Conservation (phyloP, 176 grass and related monocot genomes). For the Cocos nucifera region DNA sequence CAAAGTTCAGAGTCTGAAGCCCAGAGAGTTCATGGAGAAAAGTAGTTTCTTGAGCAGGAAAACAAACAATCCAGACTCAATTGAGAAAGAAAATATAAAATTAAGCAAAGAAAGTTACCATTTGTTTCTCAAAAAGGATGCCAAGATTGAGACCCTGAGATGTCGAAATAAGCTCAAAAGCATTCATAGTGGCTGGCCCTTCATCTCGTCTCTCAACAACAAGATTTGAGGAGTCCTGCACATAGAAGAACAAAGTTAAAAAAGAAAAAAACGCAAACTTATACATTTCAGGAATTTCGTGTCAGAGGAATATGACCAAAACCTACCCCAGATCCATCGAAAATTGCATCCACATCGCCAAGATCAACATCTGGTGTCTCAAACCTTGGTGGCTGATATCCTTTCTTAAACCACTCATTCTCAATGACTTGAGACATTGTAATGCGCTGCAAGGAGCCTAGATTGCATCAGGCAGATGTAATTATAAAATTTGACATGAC, state of each 20-base stretch:
- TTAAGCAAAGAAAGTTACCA: slow-evolving; percentile 23
- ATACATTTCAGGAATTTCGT: no score
- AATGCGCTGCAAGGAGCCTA: slow-evolving; percentile 54
- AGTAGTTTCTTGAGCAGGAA: no score
- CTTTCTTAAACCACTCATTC: slow-evolving; percentile 98
- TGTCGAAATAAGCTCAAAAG: slow-evolving; percentile 93
- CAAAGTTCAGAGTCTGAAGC: no score
- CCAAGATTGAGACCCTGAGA: slow-evolving; percentile 95
- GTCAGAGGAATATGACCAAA: not conserved
- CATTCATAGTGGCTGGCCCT: slow-evolving; percentile 70
- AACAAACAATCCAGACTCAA: not conserved
- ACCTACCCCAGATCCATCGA: slow-evolving; percentile 56
- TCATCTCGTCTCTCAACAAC: slow-evolving; percentile 85
- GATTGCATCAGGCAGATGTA: not conserved
- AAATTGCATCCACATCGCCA: slow-evolving; percentile 77
- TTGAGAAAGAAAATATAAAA: slow-evolving; percentile 1
- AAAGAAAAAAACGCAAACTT: no score
- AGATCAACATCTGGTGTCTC: slow-evolving; percentile 63
- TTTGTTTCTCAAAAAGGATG: slow-evolving; percentile 89
- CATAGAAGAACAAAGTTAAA: not conserved
- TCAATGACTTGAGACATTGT: slow-evolving; percentile 64
- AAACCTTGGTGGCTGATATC: slow-evolving; percentile 67
- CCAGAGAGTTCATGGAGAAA: no score
- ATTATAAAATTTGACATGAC: not conserved
- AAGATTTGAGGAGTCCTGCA: slow-evolving; percentile 58